phyloP scores from a whole-genome alignment of 108 stramenopile genomes.

The Nitzschia sp. region DNA sequence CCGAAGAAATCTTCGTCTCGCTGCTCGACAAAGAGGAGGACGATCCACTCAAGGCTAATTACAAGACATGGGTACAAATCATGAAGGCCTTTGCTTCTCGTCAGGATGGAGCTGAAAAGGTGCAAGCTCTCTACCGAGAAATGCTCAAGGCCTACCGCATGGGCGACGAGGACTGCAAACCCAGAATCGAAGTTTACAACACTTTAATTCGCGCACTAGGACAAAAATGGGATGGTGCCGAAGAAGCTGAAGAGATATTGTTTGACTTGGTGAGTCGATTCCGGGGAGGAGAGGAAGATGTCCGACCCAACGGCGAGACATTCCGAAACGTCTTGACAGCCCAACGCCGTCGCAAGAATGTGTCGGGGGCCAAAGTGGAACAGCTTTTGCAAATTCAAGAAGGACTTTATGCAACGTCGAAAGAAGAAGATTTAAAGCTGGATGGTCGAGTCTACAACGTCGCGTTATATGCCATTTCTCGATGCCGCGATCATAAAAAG shows the following conservation, averaged over 20 bases:
- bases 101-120: constrained; percentile 9
- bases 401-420: constrained; percentile 14
- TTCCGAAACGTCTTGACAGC: constrained; percentile 34
- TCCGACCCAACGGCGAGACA: constrained; percentile 51
- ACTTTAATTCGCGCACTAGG: constrained; percentile 33
- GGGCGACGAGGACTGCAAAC: constrained; percentile 36
- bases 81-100: constrained; percentile 36
- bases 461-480: constrained; percentile 49
- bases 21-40: constrained; percentile 15
- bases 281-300: constrained; percentile 47
- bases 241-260: constrained; percentile 43
- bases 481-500: constrained; percentile 55
- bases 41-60: constrained; percentile 23
- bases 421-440: constrained; percentile 29
- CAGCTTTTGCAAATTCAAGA: constrained; percentile 41
- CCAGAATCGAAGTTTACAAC: constrained; percentile 43
- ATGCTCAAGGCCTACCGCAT: constrained; percentile 33
- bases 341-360: not conserved
- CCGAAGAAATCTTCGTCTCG: constrained; percentile 29
- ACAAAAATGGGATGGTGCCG: constrained; percentile 6
- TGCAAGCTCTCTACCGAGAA: constrained; percentile 25
- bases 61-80: constrained; percentile 46
- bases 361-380: constrained; percentile 40
- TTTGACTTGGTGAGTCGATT: constrained; percentile 54
- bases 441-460: constrained; percentile 40